These are phyloP conservation scores for Aegilops longissima DNA, from an alignment of 176 grass and related monocot genomes.

Conservation along the genomic window DNA sequence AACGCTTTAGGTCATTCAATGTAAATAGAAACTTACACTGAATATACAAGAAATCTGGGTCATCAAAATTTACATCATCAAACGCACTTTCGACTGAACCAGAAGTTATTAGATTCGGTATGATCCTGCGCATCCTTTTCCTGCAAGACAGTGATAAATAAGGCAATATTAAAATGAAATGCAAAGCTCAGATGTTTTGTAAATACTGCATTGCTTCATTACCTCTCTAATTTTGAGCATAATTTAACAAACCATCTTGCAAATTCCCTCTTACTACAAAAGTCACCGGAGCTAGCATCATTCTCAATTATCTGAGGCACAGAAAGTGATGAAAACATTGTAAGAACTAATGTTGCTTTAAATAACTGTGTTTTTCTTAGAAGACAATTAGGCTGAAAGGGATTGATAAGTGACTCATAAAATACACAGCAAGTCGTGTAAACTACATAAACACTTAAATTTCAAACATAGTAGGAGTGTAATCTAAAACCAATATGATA, in stretches of 20 bases:
- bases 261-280: constrained; percentile 87
- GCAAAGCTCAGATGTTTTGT: neutral
- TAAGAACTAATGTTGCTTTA: constrained; percentile 1
- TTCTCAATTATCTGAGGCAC: constrained; percentile 78
- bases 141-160: constrained; percentile 42
- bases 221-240: constrained; percentile 84
- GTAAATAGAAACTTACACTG: constrained; percentile 70
- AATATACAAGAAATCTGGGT: constrained; percentile 92
- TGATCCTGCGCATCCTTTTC: constrained; percentile 68
- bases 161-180: neutral
- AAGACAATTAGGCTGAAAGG: neutral
- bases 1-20: constrained; percentile 24
- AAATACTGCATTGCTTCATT: neutral
- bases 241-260: constrained; percentile 92
- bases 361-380: neutral
- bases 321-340: constrained; percentile 9
- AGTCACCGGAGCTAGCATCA: constrained; percentile 58
- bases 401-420: neutral
- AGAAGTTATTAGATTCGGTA: constrained; percentile 49
- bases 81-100: constrained; percentile 53
- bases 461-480: neutral
- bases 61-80: constrained; percentile 69
- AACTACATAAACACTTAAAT: constrained; percentile 2
- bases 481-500: neutral
- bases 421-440: neutral